Conservation (phyloP, 2,329 filamentous ascomycete genomes). For the Colletotrichum shisoi region DNA sequence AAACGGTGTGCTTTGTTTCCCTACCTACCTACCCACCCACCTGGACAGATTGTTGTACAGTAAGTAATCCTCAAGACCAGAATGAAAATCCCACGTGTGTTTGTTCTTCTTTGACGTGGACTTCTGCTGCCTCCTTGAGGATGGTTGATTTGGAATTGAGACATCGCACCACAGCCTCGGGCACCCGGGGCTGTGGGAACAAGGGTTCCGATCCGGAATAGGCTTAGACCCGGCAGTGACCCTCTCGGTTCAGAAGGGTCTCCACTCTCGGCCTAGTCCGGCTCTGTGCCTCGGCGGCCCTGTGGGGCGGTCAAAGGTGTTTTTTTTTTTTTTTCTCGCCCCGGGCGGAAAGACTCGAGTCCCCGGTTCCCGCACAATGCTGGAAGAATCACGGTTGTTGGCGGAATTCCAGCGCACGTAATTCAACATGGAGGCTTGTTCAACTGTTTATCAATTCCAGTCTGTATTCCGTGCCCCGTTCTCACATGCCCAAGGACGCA, state of each 20-base stretch:
- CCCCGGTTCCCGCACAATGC: slow-evolving; percentile 11
- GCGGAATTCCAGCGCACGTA: no score
- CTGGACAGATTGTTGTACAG: no score
- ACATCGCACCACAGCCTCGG: neutral
- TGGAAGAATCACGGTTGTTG: no score
- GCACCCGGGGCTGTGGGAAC: slow-evolving; percentile 3
- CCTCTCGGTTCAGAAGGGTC: slow-evolving; percentile 13
- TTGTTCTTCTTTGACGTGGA: neutral
- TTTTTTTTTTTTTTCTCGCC: no score
- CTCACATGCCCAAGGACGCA: neutral
- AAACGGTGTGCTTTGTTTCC: neutral
- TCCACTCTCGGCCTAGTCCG: slow-evolving; percentile 29
- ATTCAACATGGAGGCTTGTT: no score
- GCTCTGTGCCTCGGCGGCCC: slow-evolving; percentile 29
- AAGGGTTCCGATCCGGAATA: neutral
- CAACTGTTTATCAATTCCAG: neutral
- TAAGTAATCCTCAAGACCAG: neutral
- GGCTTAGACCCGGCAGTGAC: slow-evolving; percentile 2
- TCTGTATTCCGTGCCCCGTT: no score
- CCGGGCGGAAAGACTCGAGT: slow-evolving; percentile 8
- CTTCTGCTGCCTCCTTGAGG: neutral
- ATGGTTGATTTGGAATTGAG: slow-evolving; percentile 32
- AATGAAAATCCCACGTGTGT: no score
- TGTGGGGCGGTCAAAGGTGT: slow-evolving; percentile 1
- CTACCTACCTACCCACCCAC: no score